phyloP scores from a whole-genome alignment of 805 yeast genomes.

The Metschnikowia chrysomelidarum region DNA sequence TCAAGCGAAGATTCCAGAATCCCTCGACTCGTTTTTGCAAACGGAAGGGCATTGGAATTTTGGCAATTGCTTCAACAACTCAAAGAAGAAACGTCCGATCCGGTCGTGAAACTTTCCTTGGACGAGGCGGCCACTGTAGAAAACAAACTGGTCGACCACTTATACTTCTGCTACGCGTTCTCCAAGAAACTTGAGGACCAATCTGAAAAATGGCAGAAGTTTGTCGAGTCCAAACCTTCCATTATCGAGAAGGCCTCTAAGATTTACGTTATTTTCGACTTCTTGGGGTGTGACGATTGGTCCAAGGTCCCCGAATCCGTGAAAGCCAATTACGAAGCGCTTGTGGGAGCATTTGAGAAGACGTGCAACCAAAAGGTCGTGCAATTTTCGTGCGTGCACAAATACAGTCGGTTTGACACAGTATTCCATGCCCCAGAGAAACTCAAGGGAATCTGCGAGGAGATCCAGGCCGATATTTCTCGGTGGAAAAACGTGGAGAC shows the following conservation, averaged over 20 bases:
- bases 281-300: conserved; percentile 33
- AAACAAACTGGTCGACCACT: neutral
- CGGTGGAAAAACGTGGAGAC: conserved; percentile 33
- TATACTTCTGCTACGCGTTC: conserved; percentile 9
- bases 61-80: no score
- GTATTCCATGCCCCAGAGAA: conserved; percentile 36
- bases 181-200: conserved; percentile 1
- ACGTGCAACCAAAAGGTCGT: conserved; percentile 28
- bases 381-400: conserved; percentile 40
- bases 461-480: conserved; percentile 35
- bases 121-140: neutral
- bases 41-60: no score
- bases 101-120: conserved; percentile 1
- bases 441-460: conserved; percentile 31
- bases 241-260: conserved; percentile 1
- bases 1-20: no score
- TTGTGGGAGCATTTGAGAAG: conserved; percentile 23
- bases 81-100: no score
- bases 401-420: conserved; percentile 33
- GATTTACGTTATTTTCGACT: conserved; percentile 28
- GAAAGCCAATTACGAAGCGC: conserved; percentile 24
- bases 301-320: conserved; percentile 26
- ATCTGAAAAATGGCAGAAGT: neutral
- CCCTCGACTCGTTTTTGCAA: no score
- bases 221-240: neutral